Evolutionary conservation across 257 asterid species (phyloP).

Genomic region (Penstemon eatonii): DNA sequence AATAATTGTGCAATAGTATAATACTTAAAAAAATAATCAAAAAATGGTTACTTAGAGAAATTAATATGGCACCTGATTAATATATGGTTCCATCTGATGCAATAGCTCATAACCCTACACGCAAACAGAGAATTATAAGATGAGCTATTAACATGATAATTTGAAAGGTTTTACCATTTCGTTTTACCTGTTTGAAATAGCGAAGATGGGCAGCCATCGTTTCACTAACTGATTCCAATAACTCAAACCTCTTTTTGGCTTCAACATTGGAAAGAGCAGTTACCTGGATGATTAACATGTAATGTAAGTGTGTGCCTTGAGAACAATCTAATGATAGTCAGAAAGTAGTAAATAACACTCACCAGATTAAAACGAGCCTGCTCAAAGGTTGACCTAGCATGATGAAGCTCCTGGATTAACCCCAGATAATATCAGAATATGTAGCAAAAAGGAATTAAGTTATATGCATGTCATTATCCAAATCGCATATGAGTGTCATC

Average conservation of each 20-base stretch:
- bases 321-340: slow-evolving; percentile 23
- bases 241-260: slow-evolving; percentile 96
- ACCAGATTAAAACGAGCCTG: slow-evolving; percentile 96
- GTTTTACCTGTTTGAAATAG: slow-evolving; percentile 86
- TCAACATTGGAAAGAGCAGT: slow-evolving; percentile 89
- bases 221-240: slow-evolving; percentile 95
- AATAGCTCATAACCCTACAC: slow-evolving; percentile 92
- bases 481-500: slow-evolving; percentile 10
- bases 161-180: not conserved
- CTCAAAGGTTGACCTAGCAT: slow-evolving; percentile 90
- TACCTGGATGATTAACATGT: slow-evolving; percentile 52
- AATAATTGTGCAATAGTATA: too few species aligned
- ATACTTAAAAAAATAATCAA: not conserved
- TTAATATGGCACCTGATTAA: slow-evolving; percentile 71
- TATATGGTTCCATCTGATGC: slow-evolving; percentile 99
- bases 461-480: not conserved
- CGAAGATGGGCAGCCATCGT: slow-evolving; percentile 99
- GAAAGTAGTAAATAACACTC: slow-evolving; percentile 23
- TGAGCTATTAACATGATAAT: slow-evolving; percentile 17
- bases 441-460: not conserved
- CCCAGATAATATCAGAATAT: slow-evolving; percentile 26
- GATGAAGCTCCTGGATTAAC: slow-evolving; percentile 83
- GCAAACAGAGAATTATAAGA: slow-evolving; percentile 27
- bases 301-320: slow-evolving; percentile 22
- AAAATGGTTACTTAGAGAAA: slow-evolving; percentile 23